phyloP scores from a whole-genome alignment of 768 basidiomycete species.

The Mycena venus region DNA sequence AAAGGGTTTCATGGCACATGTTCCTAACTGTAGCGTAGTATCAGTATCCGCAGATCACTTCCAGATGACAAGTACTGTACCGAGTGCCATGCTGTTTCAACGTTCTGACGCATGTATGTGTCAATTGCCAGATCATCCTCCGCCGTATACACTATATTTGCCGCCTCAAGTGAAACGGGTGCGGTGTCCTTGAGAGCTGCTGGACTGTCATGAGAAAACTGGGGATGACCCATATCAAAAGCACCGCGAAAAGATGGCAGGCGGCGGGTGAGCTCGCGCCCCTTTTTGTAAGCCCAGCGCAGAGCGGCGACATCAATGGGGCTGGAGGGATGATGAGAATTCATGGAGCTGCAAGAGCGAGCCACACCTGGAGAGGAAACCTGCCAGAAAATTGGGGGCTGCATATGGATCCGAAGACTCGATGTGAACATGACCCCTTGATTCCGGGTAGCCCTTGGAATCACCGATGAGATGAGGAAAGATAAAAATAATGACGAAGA shows the following conservation, averaged over 20 bases:
- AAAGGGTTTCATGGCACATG: slow-evolving; percentile 63
- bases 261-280: slow-evolving; percentile 55
- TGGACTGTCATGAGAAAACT: slow-evolving; percentile 25
- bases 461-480: too few species aligned
- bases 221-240: slow-evolving; percentile 31
- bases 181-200: slow-evolving; percentile 19
- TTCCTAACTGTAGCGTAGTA: slow-evolving; percentile 56
- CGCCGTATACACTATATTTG: slow-evolving; percentile 37
- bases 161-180: slow-evolving; percentile 35
- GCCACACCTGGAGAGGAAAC: slow-evolving; percentile 45
- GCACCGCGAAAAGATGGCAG: slow-evolving; percentile 45
- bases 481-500: slow-evolving; percentile 30
- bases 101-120: slow-evolving; percentile 19
- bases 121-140: slow-evolving; percentile 44
- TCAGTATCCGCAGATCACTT: background rate
- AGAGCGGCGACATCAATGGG: slow-evolving; percentile 44
- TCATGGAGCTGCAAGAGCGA: background rate
- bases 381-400: slow-evolving; percentile 48
- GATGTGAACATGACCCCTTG: slow-evolving; percentile 53
- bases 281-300: slow-evolving; percentile 53
- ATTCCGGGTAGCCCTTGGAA: slow-evolving; percentile 48
- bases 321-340: background rate
- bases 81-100: slow-evolving; percentile 41
- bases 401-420: slow-evolving; percentile 43
- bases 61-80: slow-evolving; percentile 29